Conservation (phyloP, 2,329 filamentous ascomycete species). For the Aspergillus puulaauensis region DNA sequence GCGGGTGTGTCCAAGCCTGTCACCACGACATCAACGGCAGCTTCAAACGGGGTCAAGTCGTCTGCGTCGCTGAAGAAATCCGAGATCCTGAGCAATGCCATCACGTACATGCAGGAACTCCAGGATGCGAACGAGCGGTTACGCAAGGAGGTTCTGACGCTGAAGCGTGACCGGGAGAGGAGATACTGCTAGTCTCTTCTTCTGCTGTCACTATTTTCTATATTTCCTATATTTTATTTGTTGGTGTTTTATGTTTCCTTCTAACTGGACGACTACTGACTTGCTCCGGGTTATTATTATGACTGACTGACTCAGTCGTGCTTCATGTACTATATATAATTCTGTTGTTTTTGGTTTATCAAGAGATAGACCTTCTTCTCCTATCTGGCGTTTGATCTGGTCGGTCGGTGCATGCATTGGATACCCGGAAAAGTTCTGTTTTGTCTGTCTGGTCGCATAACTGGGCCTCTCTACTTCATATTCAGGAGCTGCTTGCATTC, state of each 20-base stretch:
- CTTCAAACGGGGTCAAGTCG: conserved; percentile 13
- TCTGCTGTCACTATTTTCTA: not conserved
- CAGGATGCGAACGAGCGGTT: conserved; percentile 35
- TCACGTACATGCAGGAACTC: conserved; percentile 36
- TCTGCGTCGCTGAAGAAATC: conserved; percentile 39
- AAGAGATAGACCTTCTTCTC: not conserved
- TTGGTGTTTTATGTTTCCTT: not conserved
- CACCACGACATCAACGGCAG: not conserved
- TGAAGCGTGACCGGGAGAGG: conserved; percentile 22
- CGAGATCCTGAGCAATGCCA: conserved; percentile 37
- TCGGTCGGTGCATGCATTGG: not conserved
- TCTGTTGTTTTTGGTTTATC: not conserved
- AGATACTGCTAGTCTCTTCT: not conserved
- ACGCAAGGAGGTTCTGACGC: conserved; percentile 32
- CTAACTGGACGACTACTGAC: not conserved
- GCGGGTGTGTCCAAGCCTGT: conserved; percentile 9
- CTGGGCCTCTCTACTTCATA: not conserved
- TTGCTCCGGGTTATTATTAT: not conserved
- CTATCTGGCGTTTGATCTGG: not conserved
- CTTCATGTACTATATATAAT: not conserved
- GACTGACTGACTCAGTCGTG: not conserved
- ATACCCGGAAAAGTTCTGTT: not conserved
- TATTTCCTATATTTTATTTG: not conserved
- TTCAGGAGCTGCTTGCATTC: too few relatives aligned
- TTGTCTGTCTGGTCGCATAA: not conserved